A percentile compares a stretch with the other conserved stretches of the same genome.
phyloP scores from a whole-genome alignment of 768 basidiomycete species.

The Amanita phalloides region DNA sequence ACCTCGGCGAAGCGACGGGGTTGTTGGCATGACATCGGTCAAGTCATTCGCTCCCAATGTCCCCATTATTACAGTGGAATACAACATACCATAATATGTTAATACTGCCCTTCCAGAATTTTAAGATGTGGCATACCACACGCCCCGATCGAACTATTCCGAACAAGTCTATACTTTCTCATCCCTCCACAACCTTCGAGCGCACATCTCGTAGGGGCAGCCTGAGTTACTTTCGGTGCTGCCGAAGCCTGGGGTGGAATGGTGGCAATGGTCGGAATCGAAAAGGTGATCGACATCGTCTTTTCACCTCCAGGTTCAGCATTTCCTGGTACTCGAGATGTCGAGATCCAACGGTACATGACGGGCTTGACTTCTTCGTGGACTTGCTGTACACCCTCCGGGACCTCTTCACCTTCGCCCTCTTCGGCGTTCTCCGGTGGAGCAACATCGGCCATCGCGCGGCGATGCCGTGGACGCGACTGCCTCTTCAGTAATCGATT shows the following conservation, averaged over 20 bases:
- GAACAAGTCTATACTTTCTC: conserved; percentile 58
- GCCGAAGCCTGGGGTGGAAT: conserved; percentile 12
- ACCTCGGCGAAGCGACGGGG: too few species aligned
- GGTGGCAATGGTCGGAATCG: conserved; percentile 28
- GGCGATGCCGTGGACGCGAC: conserved; percentile 53
- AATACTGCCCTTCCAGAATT: conserved; percentile 25
- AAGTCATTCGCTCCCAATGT: too few species aligned
- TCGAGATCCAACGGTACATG: conserved; percentile 70
- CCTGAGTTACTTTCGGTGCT: not conserved
- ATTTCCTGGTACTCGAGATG: conserved; percentile 23
- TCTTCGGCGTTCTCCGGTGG: conserved; percentile 26
- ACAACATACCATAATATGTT: too few species aligned
- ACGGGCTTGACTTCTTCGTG: conserved; percentile 29
- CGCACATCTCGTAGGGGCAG: conserved; percentile 28
- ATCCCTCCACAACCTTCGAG: conserved; percentile 42
- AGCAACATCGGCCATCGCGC: conserved; percentile 32
- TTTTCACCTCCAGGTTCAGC: conserved; percentile 4
- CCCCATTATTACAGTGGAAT: too few species aligned
- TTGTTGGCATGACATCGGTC: too few species aligned
- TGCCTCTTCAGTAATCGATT: conserved; percentile 85
- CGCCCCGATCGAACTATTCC: conserved; percentile 49
- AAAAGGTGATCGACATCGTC: conserved; percentile 38
- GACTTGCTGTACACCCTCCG: conserved; percentile 23
- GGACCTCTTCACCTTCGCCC: conserved; percentile 25
- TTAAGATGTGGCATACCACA: conserved; percentile 63